Base-by-base conservation (phyloP, 2,329 filamentous ascomycete species). In the Dactylella cylindrospora region DNA sequence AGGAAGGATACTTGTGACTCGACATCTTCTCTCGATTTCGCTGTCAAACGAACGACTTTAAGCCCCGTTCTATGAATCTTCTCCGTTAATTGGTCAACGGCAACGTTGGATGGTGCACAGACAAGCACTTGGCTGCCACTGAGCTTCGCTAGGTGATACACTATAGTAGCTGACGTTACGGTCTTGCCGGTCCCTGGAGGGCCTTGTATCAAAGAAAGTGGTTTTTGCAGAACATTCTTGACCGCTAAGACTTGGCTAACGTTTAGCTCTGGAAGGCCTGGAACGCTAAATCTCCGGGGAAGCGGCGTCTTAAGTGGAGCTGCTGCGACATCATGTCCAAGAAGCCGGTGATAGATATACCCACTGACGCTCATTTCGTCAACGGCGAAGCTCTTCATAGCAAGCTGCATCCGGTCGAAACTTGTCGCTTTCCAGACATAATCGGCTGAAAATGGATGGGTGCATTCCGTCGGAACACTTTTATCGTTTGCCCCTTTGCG, bases 391-490 rank as follows among this genome's bases (percentile, higher is more conserved):
- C 89, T 97, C 79, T 96, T 97, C 91, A 98, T 97, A 50, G 93
- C 94, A 67, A 90, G 83, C 73, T 98, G 93, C 93, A 98, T 98
- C 66, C 93, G 90, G 71, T 98, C 93, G 72, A 98, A 98, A 0
- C 91, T 97, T 0, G 94, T 98, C 10, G 94, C 93, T 73, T 98
- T 98, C 93, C 93, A 98, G 52, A 98, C 93, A 71, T 98, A 98
- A 73, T 98, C 93, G 67, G 91, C 93, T 12, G 90, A 95, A 75
- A 98, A 98, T 73, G 96, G 95, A 75, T 95, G 89, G 0, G 91
- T 95, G 73, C 91, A 93, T 70, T 98, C 91, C 0, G 89, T 95
- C 0, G 93, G 93, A 1, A 97, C 88, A 22, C 86, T 88, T 74
- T 97, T 97, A 76, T 97, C 90, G 71, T 95, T 95, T 64, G 89